phyloP scores from a whole-genome alignment of 495 filamentous ascomycete genomes.

The Penicillium ochrochloron region DNA sequence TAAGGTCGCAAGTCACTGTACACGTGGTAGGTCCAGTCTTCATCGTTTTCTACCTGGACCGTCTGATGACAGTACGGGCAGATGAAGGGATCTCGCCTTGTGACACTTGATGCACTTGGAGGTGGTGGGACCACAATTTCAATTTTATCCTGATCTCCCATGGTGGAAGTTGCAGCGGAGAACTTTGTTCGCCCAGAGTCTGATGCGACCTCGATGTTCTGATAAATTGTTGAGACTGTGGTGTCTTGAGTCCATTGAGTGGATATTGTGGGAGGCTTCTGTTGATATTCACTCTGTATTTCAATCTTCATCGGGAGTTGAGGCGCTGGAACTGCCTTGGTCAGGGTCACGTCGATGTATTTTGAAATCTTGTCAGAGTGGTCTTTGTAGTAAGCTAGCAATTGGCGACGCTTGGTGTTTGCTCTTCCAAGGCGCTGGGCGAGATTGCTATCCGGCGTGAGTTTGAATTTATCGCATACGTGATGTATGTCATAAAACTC shows the following conservation, averaged over 20 bases:
- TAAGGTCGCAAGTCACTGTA: not conserved
- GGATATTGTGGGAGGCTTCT: not conserved
- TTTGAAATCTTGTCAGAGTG: not conserved
- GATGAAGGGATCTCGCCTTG: not conserved
- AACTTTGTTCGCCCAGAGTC: slow-evolving; percentile 1
- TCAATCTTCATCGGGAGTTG: not conserved
- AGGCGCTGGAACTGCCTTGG: not conserved
- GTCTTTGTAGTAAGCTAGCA: not conserved
- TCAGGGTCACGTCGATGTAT: not conserved
- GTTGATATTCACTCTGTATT: not conserved
- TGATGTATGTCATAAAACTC: not conserved
- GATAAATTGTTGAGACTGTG: not conserved
- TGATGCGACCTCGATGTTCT: not conserved
- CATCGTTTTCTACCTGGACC: not conserved
- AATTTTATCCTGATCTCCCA: not conserved
- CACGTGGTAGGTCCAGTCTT: not conserved
- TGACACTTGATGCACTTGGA: not conserved
- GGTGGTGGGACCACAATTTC: not conserved
- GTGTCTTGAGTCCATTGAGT: slow-evolving; percentile 3
- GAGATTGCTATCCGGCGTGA: not conserved
- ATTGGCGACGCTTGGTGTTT: not conserved
- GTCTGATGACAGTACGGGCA: not conserved
- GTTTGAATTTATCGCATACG: not conserved
- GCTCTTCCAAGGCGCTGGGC: not conserved
- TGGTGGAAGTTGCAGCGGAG: not conserved